Evolutionary conservation across 2,329 filamentous ascomycete species (phyloP).

Genomic region (Colletotrichum sansevieriae): DNA sequence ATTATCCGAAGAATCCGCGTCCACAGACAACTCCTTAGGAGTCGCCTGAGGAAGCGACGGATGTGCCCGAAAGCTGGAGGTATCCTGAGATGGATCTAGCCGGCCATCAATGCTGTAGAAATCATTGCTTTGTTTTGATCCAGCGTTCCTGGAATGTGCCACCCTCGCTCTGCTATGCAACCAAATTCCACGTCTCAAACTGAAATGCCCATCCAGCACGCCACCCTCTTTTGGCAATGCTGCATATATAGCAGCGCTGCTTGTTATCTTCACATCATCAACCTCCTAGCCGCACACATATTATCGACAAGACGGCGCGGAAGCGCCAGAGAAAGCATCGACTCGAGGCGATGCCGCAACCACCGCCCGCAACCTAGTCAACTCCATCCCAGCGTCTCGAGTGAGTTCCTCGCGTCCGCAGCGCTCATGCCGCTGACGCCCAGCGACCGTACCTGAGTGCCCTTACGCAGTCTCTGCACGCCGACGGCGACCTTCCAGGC

Average conservation of each 20-base stretch:
- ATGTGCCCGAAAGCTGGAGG: conserved; percentile 6
- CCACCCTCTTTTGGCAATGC: conserved; percentile 1
- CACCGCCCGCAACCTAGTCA: conserved; percentile 2
- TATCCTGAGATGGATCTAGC: conserved; percentile 9
- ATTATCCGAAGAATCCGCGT: conserved; percentile 14
- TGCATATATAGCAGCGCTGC: conserved; percentile 23
- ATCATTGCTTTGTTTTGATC: conserved; percentile 30
- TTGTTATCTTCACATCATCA: neutral
- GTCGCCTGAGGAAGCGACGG: neutral
- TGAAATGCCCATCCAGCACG: conserved; percentile 23
- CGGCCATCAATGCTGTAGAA: conserved; percentile 28
- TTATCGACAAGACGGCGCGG: conserved; percentile 4
- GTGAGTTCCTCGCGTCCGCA: conserved; percentile 65
- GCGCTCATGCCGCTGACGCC: conserved; percentile 69
- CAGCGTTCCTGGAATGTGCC: conserved; percentile 34
- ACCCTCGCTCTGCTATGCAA: conserved; percentile 43
- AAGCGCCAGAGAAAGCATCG: neutral
- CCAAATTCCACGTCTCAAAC: conserved; percentile 38
- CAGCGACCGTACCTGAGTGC: conserved; percentile 70
- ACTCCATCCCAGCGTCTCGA: conserved; percentile 72
- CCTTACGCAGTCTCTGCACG: conserved; percentile 70
- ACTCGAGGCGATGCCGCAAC: neutral
- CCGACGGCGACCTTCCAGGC: conserved; percentile 76
- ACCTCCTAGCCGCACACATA: conserved; percentile 2
- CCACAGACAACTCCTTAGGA: neutral